phyloP scores from a whole-genome alignment of 805 yeast genomes.

The Cyberlindnera subsufficiens region DNA sequence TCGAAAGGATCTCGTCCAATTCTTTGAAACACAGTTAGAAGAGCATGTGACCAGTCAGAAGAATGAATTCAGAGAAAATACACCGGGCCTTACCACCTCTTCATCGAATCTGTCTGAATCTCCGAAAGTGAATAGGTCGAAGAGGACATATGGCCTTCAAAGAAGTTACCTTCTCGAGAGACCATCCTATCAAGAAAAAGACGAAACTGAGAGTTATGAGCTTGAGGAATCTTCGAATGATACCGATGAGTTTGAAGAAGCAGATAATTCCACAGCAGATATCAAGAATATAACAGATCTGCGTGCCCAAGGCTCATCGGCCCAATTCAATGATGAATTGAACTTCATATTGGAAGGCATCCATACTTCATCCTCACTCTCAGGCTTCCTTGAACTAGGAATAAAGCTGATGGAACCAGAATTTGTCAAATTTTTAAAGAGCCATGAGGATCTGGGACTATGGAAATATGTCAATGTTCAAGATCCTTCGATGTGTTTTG shows the following conservation, averaged over 20 bases:
- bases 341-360: constrained; percentile 26
- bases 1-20: constrained; percentile 8
- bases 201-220: neutral
- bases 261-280: neutral
- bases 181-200: constrained; percentile 6
- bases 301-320: constrained; percentile 29
- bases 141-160: constrained; percentile 24
- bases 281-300: constrained; percentile 24
- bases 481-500: constrained; percentile 2
- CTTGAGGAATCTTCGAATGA: neutral
- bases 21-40: constrained; percentile 6
- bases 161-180: constrained; percentile 22
- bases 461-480: neutral
- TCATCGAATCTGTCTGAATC: neutral
- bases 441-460: neutral
- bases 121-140: constrained; percentile 7
- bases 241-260: constrained; percentile 7
- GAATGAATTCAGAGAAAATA: neutral
- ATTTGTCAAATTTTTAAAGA: constrained; percentile 14
- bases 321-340: constrained; percentile 29
- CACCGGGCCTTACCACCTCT: neutral
- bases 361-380: constrained; percentile 12
- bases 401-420: constrained; percentile 18
- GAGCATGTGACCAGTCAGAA: neutral
- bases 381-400: constrained; percentile 23